Base-by-base conservation (phyloP, 345 rosid species). In the Laguncularia racemosa region DNA sequence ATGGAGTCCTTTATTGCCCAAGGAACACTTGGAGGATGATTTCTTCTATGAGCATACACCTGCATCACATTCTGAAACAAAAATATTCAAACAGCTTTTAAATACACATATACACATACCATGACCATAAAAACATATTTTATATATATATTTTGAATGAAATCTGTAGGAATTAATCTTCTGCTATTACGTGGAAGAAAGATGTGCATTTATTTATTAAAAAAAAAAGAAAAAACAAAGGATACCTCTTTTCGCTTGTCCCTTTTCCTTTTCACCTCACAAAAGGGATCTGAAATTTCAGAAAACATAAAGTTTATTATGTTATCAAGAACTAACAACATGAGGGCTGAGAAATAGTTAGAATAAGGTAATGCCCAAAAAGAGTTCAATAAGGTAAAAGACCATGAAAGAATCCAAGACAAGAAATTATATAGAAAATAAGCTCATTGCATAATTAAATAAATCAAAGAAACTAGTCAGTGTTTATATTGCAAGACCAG, bases 201-300 rank as follows among this genome's bases (percentile, higher is more conserved):
- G 40, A 6, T 6, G 11, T 9, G 7, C 40, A 5, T 33, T 33
- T 33, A 33, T 33, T 33, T 9, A 33, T 33, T 9, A 2, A 33
- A 33, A 33, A 33, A 33, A 33, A 33, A 33, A 4, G 7, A 45
- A 46, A 57, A 52, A 51, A 15, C 18, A 51, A 52, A 61, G 5
- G 46, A 12, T 78, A 85, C 97, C 95, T 88, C 96, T 71, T 85
- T 88, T 78, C 82, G 85, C 81, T 73, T 79, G 65, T 85, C 93
- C 61, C 71, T 79, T 73, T 62, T 85, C 53, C 95, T 82, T 76
- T 76, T 85, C 45, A 91, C 97, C 73, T 79, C 91, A 58, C 68
- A 95, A 59, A 85, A 91, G 23, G 97, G 82, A 78, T 87, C 97
- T 91, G 81, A 55, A 10, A 43, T 16, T 14, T 40, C 16, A 7